Evolutionary conservation across 345 rosid genomes (phyloP), one percentile per base, ranked within the genome.

Genomic region (Arabis hirsuta): DNA sequence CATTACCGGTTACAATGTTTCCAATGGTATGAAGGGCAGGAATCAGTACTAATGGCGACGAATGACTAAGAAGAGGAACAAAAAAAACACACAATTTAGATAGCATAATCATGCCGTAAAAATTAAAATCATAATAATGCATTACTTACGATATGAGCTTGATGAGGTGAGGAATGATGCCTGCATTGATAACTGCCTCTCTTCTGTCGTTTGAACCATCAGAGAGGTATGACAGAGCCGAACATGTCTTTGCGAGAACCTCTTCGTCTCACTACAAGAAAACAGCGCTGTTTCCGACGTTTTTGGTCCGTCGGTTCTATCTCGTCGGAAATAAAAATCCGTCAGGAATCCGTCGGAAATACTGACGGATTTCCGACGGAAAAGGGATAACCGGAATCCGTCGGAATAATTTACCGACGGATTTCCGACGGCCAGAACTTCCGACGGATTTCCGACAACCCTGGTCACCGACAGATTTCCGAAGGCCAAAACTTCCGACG

Each of bases 1-100:
- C 16, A 16, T 16, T 16, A 16, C 16, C 96, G 3, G 97, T 85
- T 66, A 90, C 97, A 55, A 90, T 88, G 70, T 90, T 88, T 38
- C 95, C 97, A 76, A 91, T 87, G 11, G 96, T 83, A 31, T 91
- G 96, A 54, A 91, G 92, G 58, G 97, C 90, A 36, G 96, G 92
- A 72, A 88, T 83, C 62, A 91, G 82, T 67, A 88, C 97, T 7
- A 88, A 73, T 22, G 96, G 86, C 46, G 97, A 81, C 20, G 86
- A 83, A 47, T 91, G 92, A 73, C 96, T 91, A 71, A 41, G 10
- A 20, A 48, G 29, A 12, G 0, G 9, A 16, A 16, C 16, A 16
- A 16, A 16, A 8, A 36, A 3, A 36, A 22, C 55, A 76, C 61
- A 47, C 60, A 9, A 51, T 16, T 24, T 27, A 50, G 34, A 11